Evolutionary conservation across 257 asterid genomes (phyloP).

Genomic region (Solanum rostratum): DNA sequence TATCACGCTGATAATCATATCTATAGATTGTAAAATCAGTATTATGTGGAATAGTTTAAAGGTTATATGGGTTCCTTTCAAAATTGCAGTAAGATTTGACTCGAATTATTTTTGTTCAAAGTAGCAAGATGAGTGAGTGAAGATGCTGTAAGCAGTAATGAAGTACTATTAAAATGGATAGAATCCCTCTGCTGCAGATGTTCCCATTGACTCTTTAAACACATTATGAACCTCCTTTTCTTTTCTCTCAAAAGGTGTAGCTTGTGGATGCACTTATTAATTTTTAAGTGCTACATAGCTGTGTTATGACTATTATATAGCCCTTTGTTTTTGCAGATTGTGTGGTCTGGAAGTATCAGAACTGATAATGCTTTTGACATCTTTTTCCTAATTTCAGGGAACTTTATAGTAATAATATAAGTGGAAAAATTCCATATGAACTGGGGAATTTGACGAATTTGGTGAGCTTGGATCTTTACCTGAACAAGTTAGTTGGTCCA

Average conservation of each 20-base stretch:
- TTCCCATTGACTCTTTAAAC: neutral
- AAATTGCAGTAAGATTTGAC: neutral
- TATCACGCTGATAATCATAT: neutral
- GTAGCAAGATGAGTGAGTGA: neutral
- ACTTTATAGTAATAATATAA: slow-evolving; percentile 83
- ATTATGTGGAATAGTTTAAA: neutral
- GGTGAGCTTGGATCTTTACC: slow-evolving; percentile 98
- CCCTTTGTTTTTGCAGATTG: neutral
- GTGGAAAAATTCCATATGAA: slow-evolving; percentile 70
- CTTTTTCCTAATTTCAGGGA: slow-evolving; percentile 44
- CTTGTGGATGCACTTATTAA: neutral
- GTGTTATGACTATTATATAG: neutral
- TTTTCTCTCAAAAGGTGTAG: neutral
- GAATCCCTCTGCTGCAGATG: neutral
- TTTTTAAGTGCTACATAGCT: neutral
- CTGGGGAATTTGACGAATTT: slow-evolving; percentile 77
- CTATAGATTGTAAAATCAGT: neutral
- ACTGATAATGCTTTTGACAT: neutral
- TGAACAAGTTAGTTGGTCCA: slow-evolving; percentile 55
- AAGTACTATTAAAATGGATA: neutral
- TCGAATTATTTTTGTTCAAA: neutral
- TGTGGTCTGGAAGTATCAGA: neutral
- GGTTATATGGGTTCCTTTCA: neutral
- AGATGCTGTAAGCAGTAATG: neutral
- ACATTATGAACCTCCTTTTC: neutral